Conservation (phyloP, 2,329 filamentous ascomycete species). For the Eutypella sp. region DNA sequence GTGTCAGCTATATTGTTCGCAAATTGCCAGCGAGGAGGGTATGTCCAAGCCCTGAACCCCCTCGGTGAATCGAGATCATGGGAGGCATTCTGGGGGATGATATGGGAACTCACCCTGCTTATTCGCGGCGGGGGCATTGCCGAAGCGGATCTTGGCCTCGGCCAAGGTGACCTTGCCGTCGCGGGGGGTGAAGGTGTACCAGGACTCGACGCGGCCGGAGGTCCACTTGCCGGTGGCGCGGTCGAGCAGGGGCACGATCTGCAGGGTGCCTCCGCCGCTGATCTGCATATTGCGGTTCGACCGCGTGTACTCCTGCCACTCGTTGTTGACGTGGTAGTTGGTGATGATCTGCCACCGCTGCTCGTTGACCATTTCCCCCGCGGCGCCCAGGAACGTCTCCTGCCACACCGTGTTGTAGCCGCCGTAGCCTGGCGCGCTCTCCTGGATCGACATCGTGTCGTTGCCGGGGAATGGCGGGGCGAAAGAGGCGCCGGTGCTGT, state of each 20-base stretch:
- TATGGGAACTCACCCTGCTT: constrained; percentile 31
- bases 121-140: constrained; percentile 28
- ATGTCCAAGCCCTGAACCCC: background rate
- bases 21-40: background rate
- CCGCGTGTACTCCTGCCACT: constrained; percentile 42
- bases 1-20: background rate
- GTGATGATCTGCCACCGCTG: constrained; percentile 43
- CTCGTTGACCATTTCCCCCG: constrained; percentile 32
- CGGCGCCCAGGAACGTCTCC: constrained; percentile 38
- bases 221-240: constrained; percentile 39
- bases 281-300: constrained; percentile 43
- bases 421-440: constrained; percentile 29
- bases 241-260: constrained; percentile 41
- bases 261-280: constrained; percentile 45
- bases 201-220: constrained; percentile 45
- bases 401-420: constrained; percentile 41
- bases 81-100: background rate
- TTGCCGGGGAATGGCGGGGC: constrained; percentile 1
- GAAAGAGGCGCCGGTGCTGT: background rate
- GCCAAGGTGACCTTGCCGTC: constrained; percentile 36
- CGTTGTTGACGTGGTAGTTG: constrained; percentile 42
- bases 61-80: background rate
- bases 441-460: constrained; percentile 10
- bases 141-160: constrained; percentile 42
- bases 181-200: constrained; percentile 39